Base-by-base conservation (phyloP, 441 rosid species). In the Brassica hybrid region DNA sequence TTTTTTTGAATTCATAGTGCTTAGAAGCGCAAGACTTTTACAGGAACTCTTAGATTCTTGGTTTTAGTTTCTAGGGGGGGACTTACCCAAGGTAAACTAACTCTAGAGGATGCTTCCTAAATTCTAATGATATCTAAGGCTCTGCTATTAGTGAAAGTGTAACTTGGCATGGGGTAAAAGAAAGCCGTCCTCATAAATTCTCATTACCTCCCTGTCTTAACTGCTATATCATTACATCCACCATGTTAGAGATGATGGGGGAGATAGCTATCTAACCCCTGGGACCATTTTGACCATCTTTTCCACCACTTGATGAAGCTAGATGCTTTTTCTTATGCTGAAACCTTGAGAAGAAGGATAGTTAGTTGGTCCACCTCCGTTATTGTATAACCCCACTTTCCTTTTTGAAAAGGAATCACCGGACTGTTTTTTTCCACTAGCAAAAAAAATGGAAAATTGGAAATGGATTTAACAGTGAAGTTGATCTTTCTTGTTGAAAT, bases 201-300 rank as follows among this genome's bases (percentile, higher is more conserved):
- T 25, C 32, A 45, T 65, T 69, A 65, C 45, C n/a, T 69, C 30
- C 18, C 6, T 73, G 74, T 69, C 43, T 65, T 69, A 43, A 74
- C 59, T 43, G 63, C 76, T 74, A 57, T 69, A 69, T 74, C 62
- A 63, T 68, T 74, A 32, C 71, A 72, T 50, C 60, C 69, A 52
- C 69, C 60, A 67, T 78, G 61, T 73, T 62, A 62, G 75, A 74
- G 72, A 74, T 79, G 76, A 79, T 69, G 67, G 72, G 72, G 60
- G 38, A 79, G 64, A 58, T 69, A n/a, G 72, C 50, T 74, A 45
- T 79, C 72, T 70, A 70, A 74, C 48, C 36, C 48, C 21, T 3
- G 74, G 79, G 83, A 80, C 83, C 74, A 80, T 80, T 75, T 75
- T 76, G 83, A 80, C 80, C 17, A 23, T 67, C 27, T 72, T 27